Evolutionary conservation across 768 basidiomycete species (phyloP), one percentile per base, ranked within the genome.

Genomic region (Mycena galopus): DNA sequence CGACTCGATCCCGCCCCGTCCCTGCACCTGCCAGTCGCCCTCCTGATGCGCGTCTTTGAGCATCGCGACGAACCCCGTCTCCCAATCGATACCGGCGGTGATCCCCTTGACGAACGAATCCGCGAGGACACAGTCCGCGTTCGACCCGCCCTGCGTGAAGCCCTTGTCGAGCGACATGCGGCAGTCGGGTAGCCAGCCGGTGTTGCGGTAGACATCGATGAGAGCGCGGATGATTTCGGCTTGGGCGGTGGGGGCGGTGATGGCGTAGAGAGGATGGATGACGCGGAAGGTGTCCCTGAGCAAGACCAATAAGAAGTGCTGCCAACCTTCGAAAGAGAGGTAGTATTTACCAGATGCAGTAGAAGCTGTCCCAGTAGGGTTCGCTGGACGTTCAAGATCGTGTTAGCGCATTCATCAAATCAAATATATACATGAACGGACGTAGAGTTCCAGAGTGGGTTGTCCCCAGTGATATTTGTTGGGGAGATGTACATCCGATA

Each of bases 81-180:
- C 57, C 79, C 79, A 79, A 57, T 79, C 72, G 56, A 79, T 79
- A 17, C 78, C 77, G 4, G 56, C 70, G 30, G 57, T 75, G 47
- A 79, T 78, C 19, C 77, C 77, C 64, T 79, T 79, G 50, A 74
- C 67, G 63, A 67, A 79, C 5, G 79, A 78, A 30, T 79, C 79
- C 6, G 78, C 75, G 12, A 79, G 79, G 16, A 79, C 42, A 9
- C 56, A 72, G 69, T 79, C 79, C 8, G 78, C 79, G 57, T 79
- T 79, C 16, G 77, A 77, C 1, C 79, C 79, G n/a, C 79, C 79
- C 67, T 79, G 79, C 4, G 79, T 79, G 37, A 74, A 69, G 12
- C 79, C 79, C 56, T 77, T 79, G 60, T 77, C 78, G 4, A 75
- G 61, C 3, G 78, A 78, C 78, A 78, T 79, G 3, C 79, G 78